These are phyloP conservation scores for Vitis hybrid DNA, from an alignment of 177 flowering plant genomes.

Conservation along the genomic window DNA sequence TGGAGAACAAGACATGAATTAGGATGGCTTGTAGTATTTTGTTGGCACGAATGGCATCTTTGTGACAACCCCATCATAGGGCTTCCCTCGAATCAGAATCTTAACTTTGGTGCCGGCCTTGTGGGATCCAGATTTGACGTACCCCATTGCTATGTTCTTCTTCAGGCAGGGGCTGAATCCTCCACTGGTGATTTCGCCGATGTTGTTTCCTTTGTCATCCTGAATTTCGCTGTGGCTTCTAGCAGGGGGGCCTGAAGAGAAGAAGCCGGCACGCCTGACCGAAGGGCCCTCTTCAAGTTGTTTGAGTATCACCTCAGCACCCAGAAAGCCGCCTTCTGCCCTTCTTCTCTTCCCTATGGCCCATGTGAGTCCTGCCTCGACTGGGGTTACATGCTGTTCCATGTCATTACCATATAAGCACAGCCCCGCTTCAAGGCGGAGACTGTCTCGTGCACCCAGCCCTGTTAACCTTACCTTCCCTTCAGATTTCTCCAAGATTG, in stretches of 20 bases:
- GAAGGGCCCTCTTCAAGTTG: constrained; percentile 84
- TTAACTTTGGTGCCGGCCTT: constrained; percentile 86
- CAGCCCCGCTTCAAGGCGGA: constrained; percentile 93
- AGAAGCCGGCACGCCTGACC: constrained; percentile 70
- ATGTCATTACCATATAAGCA: constrained; percentile 96
- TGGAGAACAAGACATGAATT: constrained; percentile 6
- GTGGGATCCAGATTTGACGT: constrained; percentile 86
- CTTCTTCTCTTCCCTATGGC: constrained; percentile 93
- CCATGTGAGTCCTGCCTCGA: constrained; percentile 97
- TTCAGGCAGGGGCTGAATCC: constrained; percentile 98
- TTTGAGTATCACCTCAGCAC: constrained; percentile 87
- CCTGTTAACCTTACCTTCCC: constrained; percentile 92
- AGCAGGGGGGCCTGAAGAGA: constrained; percentile 89
- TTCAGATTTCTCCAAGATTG: constrained; percentile 89
- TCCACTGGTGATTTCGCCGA: constrained; percentile 93
- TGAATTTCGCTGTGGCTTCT: constrained; percentile 87
- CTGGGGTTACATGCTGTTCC: constrained; percentile 91
- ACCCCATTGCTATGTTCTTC: constrained; percentile 98
- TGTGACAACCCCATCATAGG: constrained; percentile 74
- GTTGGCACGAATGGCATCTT: constrained; percentile 97
- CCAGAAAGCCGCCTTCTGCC: constrained; percentile 93
- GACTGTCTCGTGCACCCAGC: constrained; percentile 96
- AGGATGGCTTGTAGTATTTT: constrained; percentile 87
- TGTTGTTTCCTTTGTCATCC: constrained; percentile 52
- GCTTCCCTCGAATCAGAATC: constrained; percentile 78